These are phyloP conservation scores for Neurospora sp. DNA, from an alignment of 495 filamentous ascomycete species.

Conservation along the genomic window DNA sequence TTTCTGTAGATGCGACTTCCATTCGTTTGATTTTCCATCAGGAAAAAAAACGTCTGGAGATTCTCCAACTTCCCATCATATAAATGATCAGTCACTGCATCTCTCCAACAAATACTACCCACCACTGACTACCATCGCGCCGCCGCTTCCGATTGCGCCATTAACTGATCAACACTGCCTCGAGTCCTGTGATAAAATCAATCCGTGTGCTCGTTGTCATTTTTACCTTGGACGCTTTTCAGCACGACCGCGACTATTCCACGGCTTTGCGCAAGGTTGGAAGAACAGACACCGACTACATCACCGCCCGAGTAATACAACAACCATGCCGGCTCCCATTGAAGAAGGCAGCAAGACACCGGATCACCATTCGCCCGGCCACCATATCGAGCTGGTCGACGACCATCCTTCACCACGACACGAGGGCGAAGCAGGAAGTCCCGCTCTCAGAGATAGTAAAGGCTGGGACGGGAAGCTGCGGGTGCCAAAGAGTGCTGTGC, in stretches of 20 bases:
- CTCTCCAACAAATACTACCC: not conserved
- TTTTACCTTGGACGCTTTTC: not conserved
- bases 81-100: not conserved
- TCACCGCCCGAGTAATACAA: not conserved
- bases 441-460: slow-evolving; percentile 49
- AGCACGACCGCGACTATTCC: not conserved
- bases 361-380: slow-evolving; percentile 8
- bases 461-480: slow-evolving; percentile 93
- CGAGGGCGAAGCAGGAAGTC: slow-evolving; percentile 30
- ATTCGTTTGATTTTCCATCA: not conserved
- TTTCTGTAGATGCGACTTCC: not conserved
- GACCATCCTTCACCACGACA: slow-evolving; percentile 27
- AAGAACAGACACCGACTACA: not conserved
- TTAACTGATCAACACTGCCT: not conserved
- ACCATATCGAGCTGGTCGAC: slow-evolving; percentile 34
- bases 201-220: not conserved
- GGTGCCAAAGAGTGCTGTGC: slow-evolving; percentile 49
- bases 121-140: not conserved
- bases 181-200: not conserved
- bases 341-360: slow-evolving; percentile 25
- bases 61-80: not conserved
- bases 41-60: not conserved
- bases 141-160: not conserved
- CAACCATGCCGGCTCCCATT: slow-evolving; percentile 25
- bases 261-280: not conserved